These are phyloP conservation scores for Biscogniauxia mediterranea DNA, from an alignment of 2,329 filamentous ascomycete species.

Conservation along the genomic window DNA sequence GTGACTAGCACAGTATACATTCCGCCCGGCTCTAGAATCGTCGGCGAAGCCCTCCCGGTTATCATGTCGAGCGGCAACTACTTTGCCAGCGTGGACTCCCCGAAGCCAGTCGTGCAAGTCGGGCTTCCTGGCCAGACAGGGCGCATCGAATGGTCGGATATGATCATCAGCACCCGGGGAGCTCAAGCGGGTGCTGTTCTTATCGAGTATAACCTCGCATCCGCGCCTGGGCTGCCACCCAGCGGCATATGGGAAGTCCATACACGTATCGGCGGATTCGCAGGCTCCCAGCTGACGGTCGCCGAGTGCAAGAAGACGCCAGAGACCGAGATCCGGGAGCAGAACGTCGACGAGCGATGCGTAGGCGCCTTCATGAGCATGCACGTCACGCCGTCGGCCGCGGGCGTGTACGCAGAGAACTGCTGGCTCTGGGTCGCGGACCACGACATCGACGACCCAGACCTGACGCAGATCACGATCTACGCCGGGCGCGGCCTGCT, in stretches of 20 bases:
- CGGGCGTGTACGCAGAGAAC: conserved; percentile 42
- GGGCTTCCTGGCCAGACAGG: conserved; percentile 56
- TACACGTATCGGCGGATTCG: conserved; percentile 70
- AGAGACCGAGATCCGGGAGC: conserved; percentile 22
- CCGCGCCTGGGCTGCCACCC: conserved; percentile 30
- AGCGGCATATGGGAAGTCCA: conserved; percentile 74
- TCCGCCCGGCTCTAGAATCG: conserved; percentile 51
- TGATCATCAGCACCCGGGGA: conserved; percentile 60
- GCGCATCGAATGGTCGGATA: conserved; percentile 59
- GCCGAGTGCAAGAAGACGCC: conserved; percentile 56
- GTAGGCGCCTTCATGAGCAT: conserved; percentile 44
- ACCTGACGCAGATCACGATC: conserved; percentile 45
- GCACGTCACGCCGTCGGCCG: conserved; percentile 39
- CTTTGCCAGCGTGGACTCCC: conserved; percentile 51
- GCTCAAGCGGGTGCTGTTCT: conserved; percentile 59
- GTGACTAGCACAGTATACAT: conserved; percentile 55
- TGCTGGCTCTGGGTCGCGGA: conserved; percentile 44
- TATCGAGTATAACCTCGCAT: conserved; percentile 61
- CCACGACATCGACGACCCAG: conserved; percentile 50
- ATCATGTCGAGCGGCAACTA: conserved; percentile 50
- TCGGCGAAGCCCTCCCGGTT: conserved; percentile 57
- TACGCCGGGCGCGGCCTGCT: conserved; percentile 50
- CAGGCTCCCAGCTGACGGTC: conserved; percentile 66
- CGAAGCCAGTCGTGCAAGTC: conserved; percentile 55
- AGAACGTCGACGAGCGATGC: conserved; percentile 31